phyloP scores from a whole-genome alignment of 495 filamentous ascomycete species.

The Tuber borchii region DNA sequence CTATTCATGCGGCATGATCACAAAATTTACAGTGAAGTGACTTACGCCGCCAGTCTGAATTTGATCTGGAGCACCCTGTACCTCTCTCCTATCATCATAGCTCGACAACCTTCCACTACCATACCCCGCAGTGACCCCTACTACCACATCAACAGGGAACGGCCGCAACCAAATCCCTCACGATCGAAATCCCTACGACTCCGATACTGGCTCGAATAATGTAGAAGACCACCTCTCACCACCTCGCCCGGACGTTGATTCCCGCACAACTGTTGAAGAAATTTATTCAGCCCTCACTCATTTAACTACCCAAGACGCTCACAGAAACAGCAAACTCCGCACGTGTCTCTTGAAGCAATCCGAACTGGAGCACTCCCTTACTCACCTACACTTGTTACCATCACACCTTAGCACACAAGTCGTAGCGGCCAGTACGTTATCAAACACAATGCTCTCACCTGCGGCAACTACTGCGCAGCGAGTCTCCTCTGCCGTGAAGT shows the following conservation, averaged over 20 bases:
- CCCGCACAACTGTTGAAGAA: conserved; percentile 66
- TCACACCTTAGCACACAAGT: conserved; percentile 81
- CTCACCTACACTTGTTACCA: conserved; percentile 78
- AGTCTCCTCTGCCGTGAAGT: conserved; percentile 75
- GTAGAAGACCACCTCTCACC: background rate
- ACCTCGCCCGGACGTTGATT: conserved; percentile 52
- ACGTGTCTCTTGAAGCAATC: conserved; percentile 69
- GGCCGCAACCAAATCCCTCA: background rate
- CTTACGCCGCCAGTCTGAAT: background rate
- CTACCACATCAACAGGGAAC: background rate
- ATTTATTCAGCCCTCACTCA: conserved; percentile 67
- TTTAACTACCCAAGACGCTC: conserved; percentile 67
- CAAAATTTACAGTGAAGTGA: background rate
- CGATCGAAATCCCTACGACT: conserved; percentile 13
- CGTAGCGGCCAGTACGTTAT: conserved; percentile 72
- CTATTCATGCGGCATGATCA: background rate
- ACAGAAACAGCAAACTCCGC: conserved; percentile 67
- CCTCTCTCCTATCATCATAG: background rate
- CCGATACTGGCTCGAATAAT: conserved; percentile 8
- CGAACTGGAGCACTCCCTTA: conserved; percentile 72
- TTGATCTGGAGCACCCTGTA: background rate
- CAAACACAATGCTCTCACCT: conserved; percentile 77
- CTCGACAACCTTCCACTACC: conserved; percentile 5
- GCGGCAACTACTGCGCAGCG: conserved; percentile 79
- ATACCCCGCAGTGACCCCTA: conserved; percentile 1